A percentile compares a stretch with the other conserved stretches of the same genome.
Evolutionary conservation across 2,329 filamentous ascomycete species (phyloP).

Genomic region (Lasiodiplodia sp.): DNA sequence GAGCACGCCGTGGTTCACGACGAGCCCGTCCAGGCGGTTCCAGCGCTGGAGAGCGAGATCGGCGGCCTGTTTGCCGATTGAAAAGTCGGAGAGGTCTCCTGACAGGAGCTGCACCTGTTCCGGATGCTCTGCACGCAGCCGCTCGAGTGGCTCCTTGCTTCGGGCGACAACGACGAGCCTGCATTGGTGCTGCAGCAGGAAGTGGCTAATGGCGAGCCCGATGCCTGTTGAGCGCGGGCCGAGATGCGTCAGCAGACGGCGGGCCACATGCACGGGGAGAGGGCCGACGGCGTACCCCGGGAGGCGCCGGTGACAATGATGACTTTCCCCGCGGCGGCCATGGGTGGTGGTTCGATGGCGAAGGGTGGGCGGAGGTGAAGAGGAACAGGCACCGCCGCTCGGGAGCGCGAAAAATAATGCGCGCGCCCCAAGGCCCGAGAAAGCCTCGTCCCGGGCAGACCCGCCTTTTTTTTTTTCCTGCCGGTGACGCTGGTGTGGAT

Average conservation of each 20-base stretch:
- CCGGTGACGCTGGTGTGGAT: conserved; percentile 19
- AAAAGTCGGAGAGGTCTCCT: conserved; percentile 64
- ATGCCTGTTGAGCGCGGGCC: conserved; percentile 55
- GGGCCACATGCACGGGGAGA: conserved; percentile 8
- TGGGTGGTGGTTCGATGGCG: conserved; percentile 44
- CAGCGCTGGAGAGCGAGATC: conserved; percentile 71
- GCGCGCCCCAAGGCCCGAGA: neutral
- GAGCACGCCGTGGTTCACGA: conserved; percentile 87
- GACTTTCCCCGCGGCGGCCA: conserved; percentile 67
- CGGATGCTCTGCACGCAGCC: conserved; percentile 54
- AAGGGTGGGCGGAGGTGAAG: conserved; percentile 51
- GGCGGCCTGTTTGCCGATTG: conserved; percentile 66
- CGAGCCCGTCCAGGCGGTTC: conserved; percentile 77
- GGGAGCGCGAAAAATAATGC: conserved; percentile 2
- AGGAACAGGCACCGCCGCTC: conserved; percentile 42
- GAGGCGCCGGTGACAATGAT: conserved; percentile 68
- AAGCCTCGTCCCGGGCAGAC: conserved; percentile 12
- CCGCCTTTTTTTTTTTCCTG: conserved; percentile 1
- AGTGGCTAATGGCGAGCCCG: conserved; percentile 66
- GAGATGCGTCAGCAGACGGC: conserved; percentile 14
- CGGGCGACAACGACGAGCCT: conserved; percentile 67
- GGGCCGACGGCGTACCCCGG: conserved; percentile 55
- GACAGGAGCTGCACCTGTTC: conserved; percentile 63
- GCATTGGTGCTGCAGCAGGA: conserved; percentile 62
- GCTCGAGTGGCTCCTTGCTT: conserved; percentile 61